A percentile compares a stretch with the other conserved stretches of the same genome.
These are phyloP conservation scores for Phytophthora parvispora DNA, from an alignment of 352 stramenopile species.

Conservation along the genomic window DNA sequence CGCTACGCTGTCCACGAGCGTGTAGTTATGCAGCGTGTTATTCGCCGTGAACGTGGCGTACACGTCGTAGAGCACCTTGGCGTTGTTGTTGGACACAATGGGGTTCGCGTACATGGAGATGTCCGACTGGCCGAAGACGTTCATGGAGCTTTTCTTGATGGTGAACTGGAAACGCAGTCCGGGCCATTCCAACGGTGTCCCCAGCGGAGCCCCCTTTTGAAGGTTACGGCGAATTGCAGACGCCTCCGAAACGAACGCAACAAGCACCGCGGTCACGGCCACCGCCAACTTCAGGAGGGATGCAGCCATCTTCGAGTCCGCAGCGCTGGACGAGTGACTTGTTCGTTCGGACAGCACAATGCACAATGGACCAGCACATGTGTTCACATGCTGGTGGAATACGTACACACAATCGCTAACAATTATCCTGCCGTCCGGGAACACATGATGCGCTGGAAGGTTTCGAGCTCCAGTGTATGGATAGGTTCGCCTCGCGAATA, in stretches of 20 bases:
- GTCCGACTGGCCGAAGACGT: slow-evolving; percentile 30
- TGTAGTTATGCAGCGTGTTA: slow-evolving; percentile 35
- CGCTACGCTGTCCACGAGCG: slow-evolving; percentile 33
- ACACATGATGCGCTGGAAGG: neutral
- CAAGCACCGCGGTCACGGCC: slow-evolving; percentile 4
- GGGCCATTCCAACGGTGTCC: slow-evolving; percentile 24
- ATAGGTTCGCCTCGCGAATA: neutral
- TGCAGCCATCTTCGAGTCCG: slow-evolving; percentile 3
- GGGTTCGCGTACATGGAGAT: slow-evolving; percentile 46
- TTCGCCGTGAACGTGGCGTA: slow-evolving; percentile 27
- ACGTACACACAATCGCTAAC: neutral
- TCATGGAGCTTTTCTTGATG: slow-evolving; percentile 36
- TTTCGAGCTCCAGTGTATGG: neutral
- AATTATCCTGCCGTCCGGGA: neutral
- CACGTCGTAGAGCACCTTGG: slow-evolving; percentile 43
- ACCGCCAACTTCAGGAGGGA: slow-evolving; percentile 5
- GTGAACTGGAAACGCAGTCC: slow-evolving; percentile 39
- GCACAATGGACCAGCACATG: neutral
- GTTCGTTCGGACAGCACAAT: neutral
- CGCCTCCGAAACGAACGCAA: neutral
- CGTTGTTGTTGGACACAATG: slow-evolving; percentile 19
- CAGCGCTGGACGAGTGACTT: neutral
- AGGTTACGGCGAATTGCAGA: slow-evolving; percentile 6
- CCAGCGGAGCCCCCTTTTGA: slow-evolving; percentile 7
- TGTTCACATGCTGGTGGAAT: too few relatives aligned